Evolutionary conservation across 1,139 yeast species (phyloP), one percentile per base, ranked within the genome.

Genomic region (Pichia sp.): DNA sequence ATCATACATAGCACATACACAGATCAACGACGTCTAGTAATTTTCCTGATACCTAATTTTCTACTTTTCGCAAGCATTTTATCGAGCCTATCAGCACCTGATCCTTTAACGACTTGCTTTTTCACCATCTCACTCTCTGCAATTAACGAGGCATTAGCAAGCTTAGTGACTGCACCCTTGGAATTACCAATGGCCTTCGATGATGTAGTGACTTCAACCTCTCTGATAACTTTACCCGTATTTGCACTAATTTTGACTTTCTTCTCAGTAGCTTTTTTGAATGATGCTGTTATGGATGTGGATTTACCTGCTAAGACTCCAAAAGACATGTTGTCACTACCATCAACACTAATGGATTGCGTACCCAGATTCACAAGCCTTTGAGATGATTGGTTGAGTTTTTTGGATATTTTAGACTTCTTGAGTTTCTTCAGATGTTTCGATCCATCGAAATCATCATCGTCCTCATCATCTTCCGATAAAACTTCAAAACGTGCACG

Each of bases 201-300:
- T 8, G 45, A 37, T 3, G 57, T 53, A n/a, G 52, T 50, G 13
- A 55, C 59, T 27, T 41, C 46, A 22, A 55, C 58, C 13, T 51
- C 52, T 27, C 50, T 50, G 22, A 51, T 47, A 22, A 42, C 31
- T 19, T 45, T 50, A 22, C 57, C 57, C 4, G 52, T 42, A 35
- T 44, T 46, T 5, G 47, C 45, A 38, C 52, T 44, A 17, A 42
- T 42, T 22, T 42, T 41, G n/a, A 42, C 29, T 27, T 40, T 42
- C 32, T 42, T 46, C 13, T 34, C 34, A 12, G 39, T 34, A 5
- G 35, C 32, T 9, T 38, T 39, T 21, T 35, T 44, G 25, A 47
- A 48, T 9, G 51, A 44, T 6, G 49, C 40, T 5, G 55, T 45
- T 6, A 50, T 39, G 3, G 54, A 50, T 17, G 27, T 37, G 3